Conservation (phyloP, 1,139 yeast species). For the Diutina scorzettiae region DNA sequence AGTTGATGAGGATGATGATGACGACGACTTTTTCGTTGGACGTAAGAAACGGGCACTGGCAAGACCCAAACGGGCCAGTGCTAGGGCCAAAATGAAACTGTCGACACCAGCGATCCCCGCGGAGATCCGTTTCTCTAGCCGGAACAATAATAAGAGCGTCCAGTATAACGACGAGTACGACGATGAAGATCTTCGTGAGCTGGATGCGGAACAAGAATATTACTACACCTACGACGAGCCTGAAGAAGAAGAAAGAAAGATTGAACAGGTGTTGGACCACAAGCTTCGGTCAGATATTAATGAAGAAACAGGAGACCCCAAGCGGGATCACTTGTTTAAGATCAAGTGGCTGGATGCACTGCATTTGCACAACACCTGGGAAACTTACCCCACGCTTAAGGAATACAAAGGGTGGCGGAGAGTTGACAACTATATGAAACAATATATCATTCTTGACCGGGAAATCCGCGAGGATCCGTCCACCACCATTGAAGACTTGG, state of each 20-base stretch:
- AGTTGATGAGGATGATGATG: conserved; percentile 13
- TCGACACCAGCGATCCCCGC: conserved; percentile 13
- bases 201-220: conserved; percentile 29
- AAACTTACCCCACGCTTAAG: conserved; percentile 47
- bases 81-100: conserved; percentile 8
- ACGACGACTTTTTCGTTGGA: conserved; percentile 7
- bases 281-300: conserved; percentile 26
- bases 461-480: conserved; percentile 67
- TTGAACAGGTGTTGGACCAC: conserved; percentile 46
- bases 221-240: conserved; percentile 29
- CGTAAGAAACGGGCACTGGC: neutral
- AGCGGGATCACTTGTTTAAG: conserved; percentile 46
- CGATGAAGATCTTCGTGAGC: conserved; percentile 39
- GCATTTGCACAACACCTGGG: conserved; percentile 96
- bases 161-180: conserved; percentile 57
- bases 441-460: conserved; percentile 58
- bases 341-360: conserved; percentile 85
- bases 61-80: conserved; percentile 6
- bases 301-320: conserved; percentile 39
- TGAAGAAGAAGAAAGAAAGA: conserved; percentile 30
- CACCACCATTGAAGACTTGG: conserved; percentile 83
- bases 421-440: conserved; percentile 82
- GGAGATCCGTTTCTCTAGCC: conserved; percentile 62
- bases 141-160: conserved; percentile 63
- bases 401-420: conserved; percentile 65